phyloP scores from a whole-genome alignment of 2,329 filamentous ascomycete species.

The Phialophora tarda region DNA sequence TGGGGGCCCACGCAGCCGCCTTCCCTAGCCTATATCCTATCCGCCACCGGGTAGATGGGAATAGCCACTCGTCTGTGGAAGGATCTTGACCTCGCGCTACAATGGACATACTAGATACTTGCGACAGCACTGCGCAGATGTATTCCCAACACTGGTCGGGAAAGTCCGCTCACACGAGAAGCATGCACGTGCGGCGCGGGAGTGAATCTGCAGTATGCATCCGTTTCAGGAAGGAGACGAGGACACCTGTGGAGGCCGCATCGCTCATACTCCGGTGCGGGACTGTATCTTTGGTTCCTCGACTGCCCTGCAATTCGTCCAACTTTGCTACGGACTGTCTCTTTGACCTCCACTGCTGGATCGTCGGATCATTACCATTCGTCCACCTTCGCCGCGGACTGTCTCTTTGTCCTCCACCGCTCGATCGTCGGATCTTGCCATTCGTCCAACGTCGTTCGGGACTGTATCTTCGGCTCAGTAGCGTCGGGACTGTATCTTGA shows the following conservation, averaged over 20 bases:
- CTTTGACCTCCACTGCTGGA: too few species aligned
- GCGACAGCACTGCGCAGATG: background rate
- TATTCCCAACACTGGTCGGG: background rate
- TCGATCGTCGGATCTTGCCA: too few species aligned
- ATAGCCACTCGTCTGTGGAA: background rate
- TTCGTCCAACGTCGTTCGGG: too few species aligned
- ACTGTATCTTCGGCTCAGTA: too few species aligned
- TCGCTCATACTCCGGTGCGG: constrained; percentile 12
- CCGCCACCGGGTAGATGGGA: background rate
- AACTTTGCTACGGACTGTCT: too few species aligned
- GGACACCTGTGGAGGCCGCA: too few species aligned
- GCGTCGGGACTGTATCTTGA: constrained; percentile 15
- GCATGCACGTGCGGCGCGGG: background rate
- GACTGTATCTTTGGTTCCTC: constrained; percentile 7
- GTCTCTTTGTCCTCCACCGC: too few species aligned
- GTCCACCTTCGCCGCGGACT: too few species aligned
- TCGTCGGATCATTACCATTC: too few species aligned
- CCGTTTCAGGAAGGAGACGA: constrained; percentile 10
- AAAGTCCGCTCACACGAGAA: constrained; percentile 1
- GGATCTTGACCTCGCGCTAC: background rate
- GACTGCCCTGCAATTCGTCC: background rate
- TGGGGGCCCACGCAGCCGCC: too few species aligned
- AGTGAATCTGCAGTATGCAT: background rate
- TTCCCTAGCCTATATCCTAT: background rate
- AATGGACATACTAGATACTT: background rate